Evolutionary conservation across 306 rosid species (phyloP).

Genomic region (Cyamopsis tetragonoloba): DNA sequence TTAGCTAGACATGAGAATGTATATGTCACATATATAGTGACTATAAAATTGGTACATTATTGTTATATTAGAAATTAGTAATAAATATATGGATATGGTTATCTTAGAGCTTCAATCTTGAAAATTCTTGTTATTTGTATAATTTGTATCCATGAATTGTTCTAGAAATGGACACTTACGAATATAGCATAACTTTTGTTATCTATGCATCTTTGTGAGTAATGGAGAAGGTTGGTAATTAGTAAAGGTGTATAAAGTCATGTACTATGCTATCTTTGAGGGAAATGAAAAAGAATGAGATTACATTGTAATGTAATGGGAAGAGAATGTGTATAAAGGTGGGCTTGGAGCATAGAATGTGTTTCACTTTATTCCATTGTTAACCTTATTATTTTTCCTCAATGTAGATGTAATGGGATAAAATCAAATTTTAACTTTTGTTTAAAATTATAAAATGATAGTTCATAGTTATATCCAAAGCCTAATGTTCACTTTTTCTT

Average conservation of each 20-base stretch:
- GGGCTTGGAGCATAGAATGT: too few relatives aligned
- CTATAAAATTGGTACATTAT: background rate
- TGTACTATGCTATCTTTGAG: too few relatives aligned
- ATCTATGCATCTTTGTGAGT: background rate
- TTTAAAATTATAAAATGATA: too few relatives aligned
- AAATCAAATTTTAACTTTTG: too few relatives aligned
- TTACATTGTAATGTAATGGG: too few relatives aligned
- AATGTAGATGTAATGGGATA: too few relatives aligned
- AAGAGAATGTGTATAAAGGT: too few relatives aligned
- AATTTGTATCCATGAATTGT: background rate
- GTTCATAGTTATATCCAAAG: too few relatives aligned
- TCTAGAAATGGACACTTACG: background rate
- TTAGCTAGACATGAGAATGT: conserved; percentile 4
- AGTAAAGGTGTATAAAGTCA: background rate
- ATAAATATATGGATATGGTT: conserved; percentile 15
- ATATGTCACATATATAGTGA: background rate
- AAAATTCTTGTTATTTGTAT: background rate
- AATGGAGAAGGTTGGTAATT: background rate
- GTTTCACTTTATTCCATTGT: too few relatives aligned
- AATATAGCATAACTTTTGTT: background rate
- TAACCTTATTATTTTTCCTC: too few relatives aligned
- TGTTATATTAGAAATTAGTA: conserved; percentile 25
- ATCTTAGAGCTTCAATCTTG: conserved; percentile 17
- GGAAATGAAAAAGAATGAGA: too few relatives aligned
- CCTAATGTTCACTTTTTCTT: too few relatives aligned